phyloP scores from a whole-genome alignment of 2,329 filamentous ascomycete genomes.

The Berkeleyomyces rouxiae region DNA sequence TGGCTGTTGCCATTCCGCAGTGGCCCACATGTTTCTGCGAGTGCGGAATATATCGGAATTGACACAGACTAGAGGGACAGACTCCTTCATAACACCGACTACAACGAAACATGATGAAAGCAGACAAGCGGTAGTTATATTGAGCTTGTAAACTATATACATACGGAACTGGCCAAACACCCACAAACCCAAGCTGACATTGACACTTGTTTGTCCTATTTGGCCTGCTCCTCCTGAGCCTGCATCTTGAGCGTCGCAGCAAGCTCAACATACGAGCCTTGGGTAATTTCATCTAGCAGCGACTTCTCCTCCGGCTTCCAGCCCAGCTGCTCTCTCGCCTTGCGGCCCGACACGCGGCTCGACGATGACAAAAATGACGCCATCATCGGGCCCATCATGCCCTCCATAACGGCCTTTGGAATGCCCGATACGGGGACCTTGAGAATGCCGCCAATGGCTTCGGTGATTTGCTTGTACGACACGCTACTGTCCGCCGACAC shows the following conservation, averaged over 20 bases:
- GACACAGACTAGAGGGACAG: neutral
- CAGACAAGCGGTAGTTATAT: neutral
- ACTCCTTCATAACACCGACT: too few relatives aligned
- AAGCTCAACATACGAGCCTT: conserved; percentile 18
- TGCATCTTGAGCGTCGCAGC: conserved; percentile 13
- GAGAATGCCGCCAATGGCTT: conserved; percentile 17
- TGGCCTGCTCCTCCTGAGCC: neutral
- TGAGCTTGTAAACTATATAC: neutral
- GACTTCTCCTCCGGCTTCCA: conserved; percentile 22
- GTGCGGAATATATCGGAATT: neutral
- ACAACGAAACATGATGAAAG: too few relatives aligned
- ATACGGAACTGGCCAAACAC: neutral
- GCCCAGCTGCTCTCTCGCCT: conserved; percentile 24
- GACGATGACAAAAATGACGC: conserved; percentile 21
- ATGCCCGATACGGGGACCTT: conserved; percentile 16
- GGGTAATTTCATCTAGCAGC: conserved; percentile 22
- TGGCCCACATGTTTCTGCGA: neutral
- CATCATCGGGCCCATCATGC: conserved; percentile 21
- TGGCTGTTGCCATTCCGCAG: neutral
- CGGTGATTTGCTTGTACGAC: conserved; percentile 19
- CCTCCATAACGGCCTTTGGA: conserved; percentile 15
- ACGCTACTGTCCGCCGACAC: conserved; percentile 19
- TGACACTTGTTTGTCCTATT: neutral
- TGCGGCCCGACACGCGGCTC: conserved; percentile 22
- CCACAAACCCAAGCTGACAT: neutral